Evolutionary conservation across 495 filamentous ascomycete genomes (phyloP), one percentile per base, ranked within the genome.

Genomic region (Cercophora scortea): DNA sequence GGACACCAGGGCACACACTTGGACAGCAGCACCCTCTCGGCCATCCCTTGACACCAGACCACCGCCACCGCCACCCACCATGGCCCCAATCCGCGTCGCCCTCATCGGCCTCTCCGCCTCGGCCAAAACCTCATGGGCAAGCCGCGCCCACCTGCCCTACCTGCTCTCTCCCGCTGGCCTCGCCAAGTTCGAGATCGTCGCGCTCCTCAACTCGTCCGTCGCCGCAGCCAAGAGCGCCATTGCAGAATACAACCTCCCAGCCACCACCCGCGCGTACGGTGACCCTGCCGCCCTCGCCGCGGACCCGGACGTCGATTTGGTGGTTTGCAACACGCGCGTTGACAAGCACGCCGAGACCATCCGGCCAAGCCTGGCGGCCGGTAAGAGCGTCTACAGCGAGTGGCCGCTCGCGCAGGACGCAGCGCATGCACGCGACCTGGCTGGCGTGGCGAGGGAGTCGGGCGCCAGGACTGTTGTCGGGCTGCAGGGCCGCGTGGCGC

Each of bases 351-450:
- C 71, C 46, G 16, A 48, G 8, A 63, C 57, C 8, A 40, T 62
- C 15, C 41, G 47, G 13, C 76, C 79, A 1, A 71, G 69, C 12
- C 43, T 87, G 8, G 50, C 62, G 15, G 78, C 79, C 0, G 79
- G 79, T n/a, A 85, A 85, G 58, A 63, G 70, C 34, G 76, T 79
- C 11, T 84, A 67, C 49, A 69, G 79, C 19, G 83, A 86, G 59
- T 86, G 83, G 83, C 76, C 76, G 11, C 62, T 79, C 0, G 71
- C 68, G 1, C 54, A 70, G 32, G 57, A 70, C 45, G 53, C 59
- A 19, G 40, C 52, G 17, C 59, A 68, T 10, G 72, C 71, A 0
- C 50, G 69, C 44, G 72, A 78, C 40, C 50, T 86, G 52, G 68
- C 70, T 0, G 42, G 53, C 1, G 50, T 72, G 3, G 74, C 69